Conservation (phyloP, 1,139 yeast genomes). For the Saccharomyces hybrid region DNA sequence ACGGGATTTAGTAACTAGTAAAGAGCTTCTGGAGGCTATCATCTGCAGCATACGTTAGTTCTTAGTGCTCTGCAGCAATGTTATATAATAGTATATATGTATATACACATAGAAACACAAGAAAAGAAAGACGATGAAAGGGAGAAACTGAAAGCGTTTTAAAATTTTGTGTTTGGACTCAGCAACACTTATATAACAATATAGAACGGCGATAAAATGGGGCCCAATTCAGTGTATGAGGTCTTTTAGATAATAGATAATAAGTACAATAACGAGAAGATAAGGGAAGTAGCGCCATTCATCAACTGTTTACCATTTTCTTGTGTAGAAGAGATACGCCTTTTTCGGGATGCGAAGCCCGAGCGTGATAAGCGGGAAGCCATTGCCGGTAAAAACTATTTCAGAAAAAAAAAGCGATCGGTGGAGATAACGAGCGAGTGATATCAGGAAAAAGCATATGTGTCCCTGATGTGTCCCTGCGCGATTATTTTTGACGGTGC, state of each 20-base stretch:
- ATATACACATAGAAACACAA: background rate
- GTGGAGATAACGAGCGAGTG: background rate
- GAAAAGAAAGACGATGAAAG: background rate
- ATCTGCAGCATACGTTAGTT: background rate
- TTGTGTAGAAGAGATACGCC: background rate
- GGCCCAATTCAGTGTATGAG: background rate
- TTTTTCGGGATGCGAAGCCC: background rate
- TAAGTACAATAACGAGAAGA: background rate
- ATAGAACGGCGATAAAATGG: too few relatives aligned
- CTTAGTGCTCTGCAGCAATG: background rate
- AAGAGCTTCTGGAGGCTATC: background rate
- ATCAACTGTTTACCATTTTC: background rate
- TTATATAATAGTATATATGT: background rate
- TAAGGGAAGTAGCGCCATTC: background rate
- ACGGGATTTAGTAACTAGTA: background rate
- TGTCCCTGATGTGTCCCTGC: background rate
- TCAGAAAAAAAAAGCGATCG: background rate
- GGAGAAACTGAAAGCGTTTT: background rate
- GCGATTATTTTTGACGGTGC: background rate
- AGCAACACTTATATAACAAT: background rate
- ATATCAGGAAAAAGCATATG: background rate
- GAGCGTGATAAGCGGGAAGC: background rate
- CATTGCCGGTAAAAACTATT: background rate
- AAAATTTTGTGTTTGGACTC: background rate
- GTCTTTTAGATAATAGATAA: background rate